Evolutionary conservation across 2,329 filamentous ascomycete genomes (phyloP), one percentile per base, ranked within the genome.

Genomic region (Decorospora gaudefroyi): DNA sequence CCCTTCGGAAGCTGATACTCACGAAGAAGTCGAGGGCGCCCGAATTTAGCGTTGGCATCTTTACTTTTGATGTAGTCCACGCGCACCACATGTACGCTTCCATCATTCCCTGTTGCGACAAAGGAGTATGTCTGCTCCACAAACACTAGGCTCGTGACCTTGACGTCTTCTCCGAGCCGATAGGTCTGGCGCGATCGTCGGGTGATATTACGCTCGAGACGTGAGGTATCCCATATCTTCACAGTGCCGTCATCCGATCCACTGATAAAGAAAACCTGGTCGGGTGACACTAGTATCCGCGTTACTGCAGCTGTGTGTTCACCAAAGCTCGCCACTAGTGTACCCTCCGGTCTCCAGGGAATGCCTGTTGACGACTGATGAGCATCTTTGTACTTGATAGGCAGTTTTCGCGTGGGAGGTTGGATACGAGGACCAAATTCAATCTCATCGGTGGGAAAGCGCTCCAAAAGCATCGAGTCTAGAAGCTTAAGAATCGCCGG

Each of bases 81-180:
- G 64, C 90, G 90, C 49, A 96, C 87, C 2, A 95, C 88, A 21
- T 68, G 62, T 7, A 99, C 85, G 58, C 85, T 92, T 15, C 93
- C 93, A 68, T 99, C 91, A 32, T 82, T 90, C 4, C 88, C 91
- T 38, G 89, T 93, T 63, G 88, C 95, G 49, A 96, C 79, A 65
- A 99, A 97, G 15, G 88, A 91, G 68, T 97, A 90, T 0, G 91
- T 96, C 55, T 90, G 88, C 64, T 97, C 91, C 26, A 99, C 83
- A 65, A 99, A 97, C 57, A 89, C 91, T 15, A 99, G 71, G 10
- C 88, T 85, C 19, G 89, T 84, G 2, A 97, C 87, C 46, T 83
- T 86, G 0, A 85, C 80, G 1, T 85, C 86, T 1, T 81, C 72
- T 0, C 79, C 80, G 59, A 96, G 88, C 44, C 79, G 85, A 71